Conservation (phyloP, 805 yeast species). For the Ogataea nitratoaversa region DNA sequence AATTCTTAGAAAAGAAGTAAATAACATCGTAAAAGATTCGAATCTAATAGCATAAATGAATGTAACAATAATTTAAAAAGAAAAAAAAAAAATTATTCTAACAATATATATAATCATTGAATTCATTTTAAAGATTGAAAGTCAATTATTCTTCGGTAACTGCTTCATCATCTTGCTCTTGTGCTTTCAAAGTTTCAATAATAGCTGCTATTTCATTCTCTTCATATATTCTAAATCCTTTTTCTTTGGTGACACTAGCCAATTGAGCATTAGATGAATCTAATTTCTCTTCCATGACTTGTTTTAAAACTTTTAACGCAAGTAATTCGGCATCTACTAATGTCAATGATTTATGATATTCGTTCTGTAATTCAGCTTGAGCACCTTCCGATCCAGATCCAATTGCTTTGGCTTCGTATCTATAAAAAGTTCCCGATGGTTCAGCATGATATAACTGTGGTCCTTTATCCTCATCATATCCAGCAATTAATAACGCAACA, state of each 20-base stretch:
- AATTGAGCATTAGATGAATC: conserved; percentile 94
- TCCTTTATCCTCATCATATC: conserved; percentile 87
- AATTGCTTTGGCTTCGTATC: conserved; percentile 97
- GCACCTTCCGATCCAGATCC: conserved; percentile 99
- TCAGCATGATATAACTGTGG: conserved; percentile 98
- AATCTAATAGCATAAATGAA: too few species aligned
- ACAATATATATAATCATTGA: too few species aligned
- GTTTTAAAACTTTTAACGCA: conserved; percentile 84
- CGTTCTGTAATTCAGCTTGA: conserved; percentile 94
- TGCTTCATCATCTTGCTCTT: conserved; percentile 44
- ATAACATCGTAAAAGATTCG: too few species aligned
- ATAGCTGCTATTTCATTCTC: conserved; percentile 81
- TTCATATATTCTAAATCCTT: conserved; percentile 80
- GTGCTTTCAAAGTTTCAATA: conserved; percentile 72
- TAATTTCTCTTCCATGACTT: conserved; percentile 98
- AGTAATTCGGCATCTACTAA: conserved; percentile 89
- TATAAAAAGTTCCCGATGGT: conserved; percentile 96
- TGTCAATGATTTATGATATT: conserved; percentile 89
- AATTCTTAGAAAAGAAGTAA: too few species aligned
- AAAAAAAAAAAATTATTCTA: too few species aligned
- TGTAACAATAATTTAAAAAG: too few species aligned
- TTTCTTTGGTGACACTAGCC: conserved; percentile 83
- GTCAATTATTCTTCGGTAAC: neutral
- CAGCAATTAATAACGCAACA: conserved; percentile 94
- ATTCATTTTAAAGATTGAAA: too few species aligned